Evolutionary conservation across 2,329 filamentous ascomycete species (phyloP).

Genomic region (Elsinoe perseae): DNA sequence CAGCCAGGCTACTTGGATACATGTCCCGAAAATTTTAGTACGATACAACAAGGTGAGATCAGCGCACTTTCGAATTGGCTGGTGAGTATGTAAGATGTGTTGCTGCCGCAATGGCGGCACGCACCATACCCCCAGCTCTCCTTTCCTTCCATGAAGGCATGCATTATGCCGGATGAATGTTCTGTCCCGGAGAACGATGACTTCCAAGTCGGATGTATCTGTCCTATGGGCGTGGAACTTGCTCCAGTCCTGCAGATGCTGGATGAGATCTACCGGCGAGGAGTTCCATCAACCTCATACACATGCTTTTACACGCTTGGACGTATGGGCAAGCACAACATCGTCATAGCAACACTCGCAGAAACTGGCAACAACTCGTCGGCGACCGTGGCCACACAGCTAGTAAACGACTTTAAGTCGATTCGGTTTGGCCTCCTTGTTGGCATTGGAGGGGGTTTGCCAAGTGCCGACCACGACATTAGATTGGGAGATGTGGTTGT

Average conservation of each 20-base stretch:
- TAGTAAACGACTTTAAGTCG: background rate
- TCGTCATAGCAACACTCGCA: background rate
- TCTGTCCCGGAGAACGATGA: background rate
- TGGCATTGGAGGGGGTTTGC: conserved; percentile 24
- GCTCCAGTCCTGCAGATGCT: background rate
- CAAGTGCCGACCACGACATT: conserved; percentile 20
- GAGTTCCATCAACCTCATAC: background rate
- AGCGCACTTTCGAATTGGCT: background rate
- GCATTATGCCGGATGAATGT: background rate
- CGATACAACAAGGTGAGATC: background rate
- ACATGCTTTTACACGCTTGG: background rate
- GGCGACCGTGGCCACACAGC: background rate
- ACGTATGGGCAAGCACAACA: background rate
- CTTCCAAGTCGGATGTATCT: background rate
- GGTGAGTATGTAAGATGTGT: background rate
- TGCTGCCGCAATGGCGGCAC: background rate
- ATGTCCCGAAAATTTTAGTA: background rate
- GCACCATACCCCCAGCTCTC: background rate
- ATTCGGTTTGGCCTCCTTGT: conserved; percentile 22
- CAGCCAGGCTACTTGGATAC: background rate
- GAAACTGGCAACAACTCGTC: background rate
- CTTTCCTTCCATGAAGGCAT: background rate
- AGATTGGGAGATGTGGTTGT: conserved; percentile 26
- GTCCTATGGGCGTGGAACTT: background rate
- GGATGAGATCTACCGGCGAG: background rate